Evolutionary conservation across 2,329 filamentous ascomycete species (phyloP), one percentile per base, ranked within the genome.

Genomic region (Zarea fungicola): DNA sequence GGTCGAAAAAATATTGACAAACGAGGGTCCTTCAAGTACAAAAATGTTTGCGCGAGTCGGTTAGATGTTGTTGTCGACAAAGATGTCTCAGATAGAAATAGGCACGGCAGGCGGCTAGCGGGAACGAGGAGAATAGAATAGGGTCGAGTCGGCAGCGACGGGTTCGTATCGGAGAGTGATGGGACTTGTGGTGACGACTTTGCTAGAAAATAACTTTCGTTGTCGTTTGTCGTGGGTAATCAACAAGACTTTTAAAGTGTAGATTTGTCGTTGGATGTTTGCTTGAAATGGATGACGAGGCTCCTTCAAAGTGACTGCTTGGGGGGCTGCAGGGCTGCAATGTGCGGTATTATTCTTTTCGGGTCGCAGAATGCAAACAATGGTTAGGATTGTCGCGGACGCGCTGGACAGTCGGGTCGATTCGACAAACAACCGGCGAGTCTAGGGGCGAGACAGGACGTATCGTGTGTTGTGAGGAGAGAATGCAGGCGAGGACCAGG

Each of bases 71-170:
- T 47, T 40, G 35, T 26, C 35, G 35, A 36, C 14, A 32, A n/a
- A n/a, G n/a, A n/a, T 47, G 44, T 47, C 44, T 47, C 44, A 47
- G 44, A 40, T 47, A n/a, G n/a, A n/a, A n/a, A n/a, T 23, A 26
- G 21, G 25, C 26, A 40, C 26, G 31, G 13, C n/a, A 16, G 26
- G 25, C 35, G 44, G 44, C 23, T 47, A 47, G 26, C 9, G 31
- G 35, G 22, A 37, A 26, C 37, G 11, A 10, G n/a, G 26, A 25
- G 7, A 21, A 19, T 32, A 47, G 19, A 19, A 40, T 3, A 40
- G 14, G n/a, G n/a, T n/a, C n/a, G n/a, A n/a, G n/a, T n/a, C n/a
- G n/a, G n/a, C n/a, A n/a, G n/a, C n/a, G n/a, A n/a, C 31, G 31
- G 22, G n/a, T 26, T 44, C 22, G 35, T 32, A 16, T 22, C 31